These are phyloP conservation scores for Ashbya aceris DNA, from an alignment of 1,139 yeast genomes.

Conservation along the genomic window DNA sequence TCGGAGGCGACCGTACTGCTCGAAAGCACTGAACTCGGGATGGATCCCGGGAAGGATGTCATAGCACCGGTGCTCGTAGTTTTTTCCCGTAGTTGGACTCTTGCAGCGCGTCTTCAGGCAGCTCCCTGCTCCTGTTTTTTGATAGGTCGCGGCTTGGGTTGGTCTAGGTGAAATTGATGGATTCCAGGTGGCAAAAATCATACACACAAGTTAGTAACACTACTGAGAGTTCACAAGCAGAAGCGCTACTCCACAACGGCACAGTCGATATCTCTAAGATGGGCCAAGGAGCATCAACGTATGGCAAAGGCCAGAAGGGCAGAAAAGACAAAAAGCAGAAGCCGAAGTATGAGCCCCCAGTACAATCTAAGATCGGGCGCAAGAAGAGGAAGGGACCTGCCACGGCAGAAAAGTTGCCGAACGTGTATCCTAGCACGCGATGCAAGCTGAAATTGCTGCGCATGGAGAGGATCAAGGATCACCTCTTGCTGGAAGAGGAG, in stretches of 20 bases:
- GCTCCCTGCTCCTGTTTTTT: too few species aligned
- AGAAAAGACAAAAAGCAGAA: slow-evolving; percentile 68
- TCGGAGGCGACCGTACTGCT: slow-evolving; percentile 36
- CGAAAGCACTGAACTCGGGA: slow-evolving; percentile 2
- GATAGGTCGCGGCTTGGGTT: too few species aligned
- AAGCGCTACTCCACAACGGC: too few species aligned
- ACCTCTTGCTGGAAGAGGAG: slow-evolving; percentile 87
- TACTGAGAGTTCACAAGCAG: too few species aligned
- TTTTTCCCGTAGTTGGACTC: too few species aligned
- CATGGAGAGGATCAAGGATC: slow-evolving; percentile 95
- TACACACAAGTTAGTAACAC: too few species aligned
- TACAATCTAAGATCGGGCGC: slow-evolving; percentile 77
- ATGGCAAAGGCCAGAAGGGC: slow-evolving; percentile 62
- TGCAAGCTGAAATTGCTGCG: slow-evolving; percentile 84
- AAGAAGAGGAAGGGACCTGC: slow-evolving; percentile 91
- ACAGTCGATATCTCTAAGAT: background rate
- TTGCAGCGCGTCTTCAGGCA: too few species aligned
- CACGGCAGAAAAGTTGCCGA: slow-evolving; percentile 76
- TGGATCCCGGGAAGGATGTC: slow-evolving; percentile 1
- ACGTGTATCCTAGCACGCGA: slow-evolving; percentile 85
- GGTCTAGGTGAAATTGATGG: background rate
- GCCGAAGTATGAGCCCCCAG: slow-evolving; percentile 98
- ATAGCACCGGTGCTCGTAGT: background rate
- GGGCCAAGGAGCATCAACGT: slow-evolving; percentile 82
- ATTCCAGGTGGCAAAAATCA: too few species aligned